phyloP scores from a whole-genome alignment of 495 filamentous ascomycete species.

The Penicillium nucicola region DNA sequence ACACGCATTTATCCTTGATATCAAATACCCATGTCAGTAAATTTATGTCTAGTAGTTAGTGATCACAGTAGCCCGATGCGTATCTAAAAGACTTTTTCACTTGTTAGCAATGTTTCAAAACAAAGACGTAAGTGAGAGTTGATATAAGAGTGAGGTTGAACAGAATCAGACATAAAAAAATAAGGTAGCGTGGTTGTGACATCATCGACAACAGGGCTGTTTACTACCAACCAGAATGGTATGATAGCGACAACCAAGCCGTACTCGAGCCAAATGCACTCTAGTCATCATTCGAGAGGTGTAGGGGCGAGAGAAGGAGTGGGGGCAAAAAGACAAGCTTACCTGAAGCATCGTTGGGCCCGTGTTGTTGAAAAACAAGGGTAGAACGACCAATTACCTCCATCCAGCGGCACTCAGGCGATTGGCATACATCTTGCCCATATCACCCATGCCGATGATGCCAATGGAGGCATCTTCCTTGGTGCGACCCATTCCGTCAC shows the following conservation, averaged over 20 bases:
- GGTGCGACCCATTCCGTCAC: conserved; percentile 34
- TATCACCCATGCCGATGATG: conserved; percentile 98
- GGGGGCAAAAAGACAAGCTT: conserved; percentile 21
- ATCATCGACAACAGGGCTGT: conserved; percentile 71
- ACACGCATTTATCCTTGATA: conserved; percentile 84
- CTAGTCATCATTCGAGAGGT: conserved; percentile 83
- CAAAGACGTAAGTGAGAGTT: conserved; percentile 2
- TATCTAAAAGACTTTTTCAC: conserved; percentile 6
- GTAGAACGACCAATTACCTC: conserved; percentile 63
- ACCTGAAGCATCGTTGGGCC: conserved; percentile 18
- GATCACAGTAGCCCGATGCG: background rate
- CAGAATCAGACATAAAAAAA: conserved; percentile 75
- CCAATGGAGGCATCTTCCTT: conserved; percentile 73
- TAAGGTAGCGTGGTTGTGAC: conserved; percentile 98
- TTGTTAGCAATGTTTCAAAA: conserved; percentile 14
- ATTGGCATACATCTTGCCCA: conserved; percentile 98
- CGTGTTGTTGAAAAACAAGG: conserved; percentile 9
- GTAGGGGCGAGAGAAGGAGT: conserved; percentile 7
- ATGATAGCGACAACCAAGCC: conserved; percentile 39
- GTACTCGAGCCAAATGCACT: conserved; percentile 99
- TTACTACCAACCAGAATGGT: conserved; percentile 52
- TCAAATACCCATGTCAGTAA: conserved; percentile 30
- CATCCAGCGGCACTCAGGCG: conserved; percentile 85
- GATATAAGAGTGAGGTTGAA: conserved; percentile 8
- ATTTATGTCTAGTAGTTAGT: conserved; percentile 1